These are phyloP conservation scores for Ascochyta viciae-villosae DNA, from an alignment of 2,329 filamentous ascomycete species.

Conservation along the genomic window DNA sequence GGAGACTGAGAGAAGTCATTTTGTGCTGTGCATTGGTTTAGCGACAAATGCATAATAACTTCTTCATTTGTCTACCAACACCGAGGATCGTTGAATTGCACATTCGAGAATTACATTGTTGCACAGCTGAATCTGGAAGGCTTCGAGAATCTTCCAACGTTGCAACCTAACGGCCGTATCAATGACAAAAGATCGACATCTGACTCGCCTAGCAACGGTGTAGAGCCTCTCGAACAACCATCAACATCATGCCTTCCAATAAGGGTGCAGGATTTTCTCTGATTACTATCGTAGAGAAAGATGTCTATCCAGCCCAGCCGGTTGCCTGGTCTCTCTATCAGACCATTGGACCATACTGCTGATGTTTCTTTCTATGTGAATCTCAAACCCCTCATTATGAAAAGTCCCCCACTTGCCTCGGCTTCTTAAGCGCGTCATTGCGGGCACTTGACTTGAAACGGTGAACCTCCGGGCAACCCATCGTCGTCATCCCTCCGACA, in stretches of 20 bases:
- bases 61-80: neutral
- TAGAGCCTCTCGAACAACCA: neutral
- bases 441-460: conserved; percentile 24
- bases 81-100: conserved; percentile 8
- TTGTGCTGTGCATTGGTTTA: neutral
- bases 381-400: conserved; percentile 18
- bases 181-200: neutral
- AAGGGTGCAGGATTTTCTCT: neutral
- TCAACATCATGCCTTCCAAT: neutral
- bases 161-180: neutral
- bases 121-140: conserved; percentile 11
- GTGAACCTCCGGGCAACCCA: conserved; percentile 22
- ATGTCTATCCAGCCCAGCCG: too few species aligned
- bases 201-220: conserved; percentile 7
- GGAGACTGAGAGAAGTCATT: conserved; percentile 6
- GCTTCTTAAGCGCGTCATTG: conserved; percentile 19
- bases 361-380: neutral
- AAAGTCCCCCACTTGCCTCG: conserved; percentile 37
- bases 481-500: conserved; percentile 26
- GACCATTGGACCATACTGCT: neutral
- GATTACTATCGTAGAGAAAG: neutral
- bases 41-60: neutral
- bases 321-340: neutral
- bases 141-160: conserved; percentile 15
- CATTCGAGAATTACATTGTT: conserved; percentile 2